phyloP scores from a whole-genome alignment of 106 monocot species.

The Dendrobium nobile region DNA sequence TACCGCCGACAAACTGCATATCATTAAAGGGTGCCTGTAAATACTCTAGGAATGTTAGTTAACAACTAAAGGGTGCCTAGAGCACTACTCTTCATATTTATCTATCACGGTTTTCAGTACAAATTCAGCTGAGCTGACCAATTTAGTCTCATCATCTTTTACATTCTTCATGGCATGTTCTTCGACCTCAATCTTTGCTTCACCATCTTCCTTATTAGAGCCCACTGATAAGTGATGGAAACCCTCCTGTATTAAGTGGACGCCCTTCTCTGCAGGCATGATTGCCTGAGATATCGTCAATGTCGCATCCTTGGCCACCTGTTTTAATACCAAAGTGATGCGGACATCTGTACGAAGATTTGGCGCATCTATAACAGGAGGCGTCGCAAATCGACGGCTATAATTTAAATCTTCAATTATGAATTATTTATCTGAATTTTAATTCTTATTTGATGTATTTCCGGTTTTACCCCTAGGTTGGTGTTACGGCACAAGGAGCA shows the following conservation, averaged over 20 bases:
- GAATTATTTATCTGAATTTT: no score
- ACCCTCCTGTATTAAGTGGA: slow-evolving; percentile 61
- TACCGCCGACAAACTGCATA: no score
- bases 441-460: no score
- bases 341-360: no score
- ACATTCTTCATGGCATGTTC: slow-evolving; percentile 33
- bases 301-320: slow-evolving; percentile 78
- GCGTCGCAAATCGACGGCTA: no score
- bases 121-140: not conserved
- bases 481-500: no score
- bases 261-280: slow-evolving; percentile 71
- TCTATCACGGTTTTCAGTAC: not conserved
- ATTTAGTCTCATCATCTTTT: slow-evolving; percentile 10
- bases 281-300: slow-evolving; percentile 43
- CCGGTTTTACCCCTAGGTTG: no score
- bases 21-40: no score
- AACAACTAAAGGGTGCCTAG: no score
- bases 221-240: slow-evolving; percentile 33
- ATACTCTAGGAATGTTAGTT: no score
- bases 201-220: slow-evolving; percentile 18
- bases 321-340: slow-evolving; percentile 2
- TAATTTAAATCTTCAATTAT: no score
- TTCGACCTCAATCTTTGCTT: slow-evolving; percentile 33
- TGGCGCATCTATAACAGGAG: no score
- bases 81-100: not conserved